These are phyloP conservation scores for Trichoderma koningii DNA, from an alignment of 2,329 filamentous ascomycete genomes.

Conservation along the genomic window DNA sequence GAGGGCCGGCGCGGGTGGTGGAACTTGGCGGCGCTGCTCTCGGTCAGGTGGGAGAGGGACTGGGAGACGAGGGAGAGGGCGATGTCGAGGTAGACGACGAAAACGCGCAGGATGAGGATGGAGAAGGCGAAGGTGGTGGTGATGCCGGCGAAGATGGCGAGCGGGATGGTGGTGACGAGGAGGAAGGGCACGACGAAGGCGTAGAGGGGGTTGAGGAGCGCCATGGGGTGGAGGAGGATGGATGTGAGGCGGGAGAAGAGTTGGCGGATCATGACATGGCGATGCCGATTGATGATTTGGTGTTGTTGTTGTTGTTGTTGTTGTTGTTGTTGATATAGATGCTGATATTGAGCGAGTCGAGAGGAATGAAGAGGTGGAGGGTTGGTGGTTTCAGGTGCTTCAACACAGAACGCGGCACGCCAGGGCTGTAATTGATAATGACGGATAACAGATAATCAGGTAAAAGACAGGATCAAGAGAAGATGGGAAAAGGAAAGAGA, in stretches of 20 bases:
- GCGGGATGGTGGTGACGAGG: constrained; percentile 62
- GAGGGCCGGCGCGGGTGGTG: constrained; percentile 37
- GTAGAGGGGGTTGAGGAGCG: constrained; percentile 56
- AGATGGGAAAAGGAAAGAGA: background rate
- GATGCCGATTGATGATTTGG: background rate
- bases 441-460: background rate
- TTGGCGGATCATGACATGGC: constrained; percentile 22
- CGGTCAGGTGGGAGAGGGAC: constrained; percentile 46
- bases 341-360: background rate
- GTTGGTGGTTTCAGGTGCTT: background rate
- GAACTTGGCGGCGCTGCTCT: constrained; percentile 38
- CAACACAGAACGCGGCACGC: constrained; percentile 14
- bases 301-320: background rate
- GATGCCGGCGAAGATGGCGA: constrained; percentile 63
- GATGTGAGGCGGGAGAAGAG: background rate
- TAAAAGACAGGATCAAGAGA: background rate
- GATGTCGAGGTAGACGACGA: constrained; percentile 65
- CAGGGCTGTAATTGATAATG: background rate
- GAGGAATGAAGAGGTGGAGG: background rate
- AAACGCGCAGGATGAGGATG: constrained; percentile 61
- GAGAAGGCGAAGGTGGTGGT: constrained; percentile 64
- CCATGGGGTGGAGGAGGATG: constrained; percentile 43
- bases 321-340: background rate
- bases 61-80: constrained; percentile 59
- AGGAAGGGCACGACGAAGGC: constrained; percentile 63